Conservation (phyloP, 1,284 basidiomycete species). For the Termitomyces sp. region DNA sequence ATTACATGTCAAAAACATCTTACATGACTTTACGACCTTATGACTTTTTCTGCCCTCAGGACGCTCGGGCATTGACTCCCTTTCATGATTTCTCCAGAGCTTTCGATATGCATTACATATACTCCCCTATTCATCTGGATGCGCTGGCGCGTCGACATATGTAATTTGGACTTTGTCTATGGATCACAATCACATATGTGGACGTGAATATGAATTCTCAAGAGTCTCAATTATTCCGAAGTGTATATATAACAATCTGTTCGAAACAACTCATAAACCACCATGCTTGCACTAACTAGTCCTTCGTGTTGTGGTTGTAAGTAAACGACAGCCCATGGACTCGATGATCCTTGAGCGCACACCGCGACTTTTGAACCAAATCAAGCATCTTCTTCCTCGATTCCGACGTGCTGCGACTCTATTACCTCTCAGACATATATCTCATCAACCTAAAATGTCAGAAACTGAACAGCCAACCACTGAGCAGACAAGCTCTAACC, state of each 20-base stretch:
- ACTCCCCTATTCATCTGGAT: neutral
- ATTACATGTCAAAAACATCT: slow-evolving; percentile 1
- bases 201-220: neutral
- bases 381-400: slow-evolving; percentile 5
- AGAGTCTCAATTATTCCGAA: neutral
- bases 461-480: slow-evolving; percentile 14
- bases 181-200: neutral
- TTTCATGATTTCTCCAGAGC: slow-evolving; percentile 1
- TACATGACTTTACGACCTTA: slow-evolving; percentile 8
- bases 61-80: neutral
- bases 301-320: neutral
- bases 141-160: slow-evolving; percentile 2
- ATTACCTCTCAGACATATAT: neutral
- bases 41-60: slow-evolving; percentile 1
- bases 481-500: neutral
- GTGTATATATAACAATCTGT: neutral
- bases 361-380: too few relatives aligned
- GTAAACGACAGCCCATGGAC: too few relatives aligned
- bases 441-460: slow-evolving; percentile 3
- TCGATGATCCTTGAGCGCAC: too few relatives aligned
- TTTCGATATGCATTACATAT: slow-evolving; percentile 1
- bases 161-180: neutral
- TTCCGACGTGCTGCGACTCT: neutral
- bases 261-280: neutral
- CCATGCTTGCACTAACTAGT: neutral